Base-by-base conservation (phyloP, 768 basidiomycete genomes). In the Suillus sp. region DNA sequence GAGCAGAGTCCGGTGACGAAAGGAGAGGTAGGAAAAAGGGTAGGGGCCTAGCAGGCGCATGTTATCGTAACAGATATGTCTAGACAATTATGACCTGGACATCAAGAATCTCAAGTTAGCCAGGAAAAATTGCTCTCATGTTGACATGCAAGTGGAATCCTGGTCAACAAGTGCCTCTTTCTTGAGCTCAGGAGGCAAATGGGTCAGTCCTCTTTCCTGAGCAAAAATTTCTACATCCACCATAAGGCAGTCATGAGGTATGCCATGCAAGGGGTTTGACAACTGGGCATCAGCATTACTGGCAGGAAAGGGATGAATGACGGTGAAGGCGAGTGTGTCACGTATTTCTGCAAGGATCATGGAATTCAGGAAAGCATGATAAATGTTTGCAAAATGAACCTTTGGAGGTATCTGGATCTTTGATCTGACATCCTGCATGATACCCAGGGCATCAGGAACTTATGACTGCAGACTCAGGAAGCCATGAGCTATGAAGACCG, bases 401-500 rank as follows among this genome's bases (percentile, higher is more conserved):
- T 92, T 93, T 57, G 78, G 72, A 4, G 95, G 86, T 0, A 96
- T 97, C 76, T 94, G 90, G 64, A 98, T 87, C 77, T 99, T 99
- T 40, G 90, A 88, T 34, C 97, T 84, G 2, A 86, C 89, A 75
- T 99, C 97, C 71, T 92, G 90, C 72, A 91, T 92, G 66, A 99
- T 79, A 14, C 84, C 86, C 51, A 98, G 81, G 11, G 86, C 83
- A 65, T 93, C 89, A 76, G 96, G 78, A 16, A 86, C 81, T 58
- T 92, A 89, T 25, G 83, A 79, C 74, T 97, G 87, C 30, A 97
- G 97, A 13, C 96, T 96, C 45, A 99, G 79, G 89, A 99, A 99
- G 59, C 97, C 97, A 38, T 99, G 89, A 11, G 96, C 95, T 59
- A 99, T 89, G 81, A 99, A 91, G 61, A 92, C 90, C 37, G 97